Conservation (phyloP, 495 filamentous ascomycete species). For the Pseudoneurospora amorphoporcata region DNA sequence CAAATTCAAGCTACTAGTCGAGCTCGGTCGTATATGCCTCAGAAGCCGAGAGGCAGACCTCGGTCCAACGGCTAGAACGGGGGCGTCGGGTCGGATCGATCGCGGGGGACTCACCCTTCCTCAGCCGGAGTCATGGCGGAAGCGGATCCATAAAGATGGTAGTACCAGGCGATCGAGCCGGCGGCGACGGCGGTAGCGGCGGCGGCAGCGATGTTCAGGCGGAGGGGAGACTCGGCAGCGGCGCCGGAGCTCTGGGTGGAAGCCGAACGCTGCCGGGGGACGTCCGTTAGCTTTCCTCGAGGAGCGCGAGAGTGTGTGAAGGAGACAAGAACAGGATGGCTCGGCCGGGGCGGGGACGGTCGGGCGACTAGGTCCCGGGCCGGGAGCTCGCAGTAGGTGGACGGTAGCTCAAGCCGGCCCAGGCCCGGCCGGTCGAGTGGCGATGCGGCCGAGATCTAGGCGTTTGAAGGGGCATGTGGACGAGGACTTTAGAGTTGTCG, state of each 20-base stretch:
- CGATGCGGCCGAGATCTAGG: neutral
- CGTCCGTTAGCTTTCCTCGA: conserved; percentile 19
- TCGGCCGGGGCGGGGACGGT: neutral
- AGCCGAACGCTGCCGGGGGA: conserved; percentile 44
- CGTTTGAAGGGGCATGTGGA: neutral
- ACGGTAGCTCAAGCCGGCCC: neutral
- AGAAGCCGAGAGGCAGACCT: conserved; percentile 11
- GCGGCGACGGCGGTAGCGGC: conserved; percentile 75
- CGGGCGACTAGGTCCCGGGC: neutral
- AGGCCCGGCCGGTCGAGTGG: neutral
- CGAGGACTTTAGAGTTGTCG: neutral
- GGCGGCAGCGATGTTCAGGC: conserved; percentile 67
- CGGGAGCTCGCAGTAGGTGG: neutral
- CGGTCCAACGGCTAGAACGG: conserved; percentile 7
- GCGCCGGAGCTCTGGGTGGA: conserved; percentile 50
- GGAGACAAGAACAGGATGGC: neutral
- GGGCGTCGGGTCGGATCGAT: neutral
- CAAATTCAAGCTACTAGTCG: neutral
- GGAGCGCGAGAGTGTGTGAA: neutral
- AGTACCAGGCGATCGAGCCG: conserved; percentile 89
- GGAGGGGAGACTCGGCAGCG: conserved; percentile 47
- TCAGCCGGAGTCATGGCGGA: conserved; percentile 87
- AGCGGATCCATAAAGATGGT: conserved; percentile 83
- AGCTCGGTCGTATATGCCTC: conserved; percentile 24
- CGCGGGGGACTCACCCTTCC: conserved; percentile 75